These are phyloP conservation scores for Leishmania amazonensis DNA, from an alignment of 208 protist genomes.

Conservation along the genomic window DNA sequence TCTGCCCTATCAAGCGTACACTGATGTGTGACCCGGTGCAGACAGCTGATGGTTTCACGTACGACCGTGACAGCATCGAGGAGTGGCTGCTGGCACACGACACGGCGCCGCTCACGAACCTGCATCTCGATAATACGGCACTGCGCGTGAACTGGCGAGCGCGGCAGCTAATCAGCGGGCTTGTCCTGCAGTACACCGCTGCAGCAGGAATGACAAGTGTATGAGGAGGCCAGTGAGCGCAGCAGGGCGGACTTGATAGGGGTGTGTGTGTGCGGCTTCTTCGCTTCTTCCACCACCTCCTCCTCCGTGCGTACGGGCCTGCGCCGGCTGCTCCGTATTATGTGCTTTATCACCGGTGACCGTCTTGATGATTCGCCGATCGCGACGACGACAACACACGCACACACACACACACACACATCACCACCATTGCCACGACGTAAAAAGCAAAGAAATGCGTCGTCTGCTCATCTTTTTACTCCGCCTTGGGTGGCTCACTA, in stretches of 20 bases:
- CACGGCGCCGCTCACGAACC: slow-evolving; percentile 71
- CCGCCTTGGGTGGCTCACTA: neutral
- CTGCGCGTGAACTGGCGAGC: slow-evolving; percentile 41
- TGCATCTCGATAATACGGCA: slow-evolving; percentile 29
- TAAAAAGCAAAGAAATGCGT: neutral
- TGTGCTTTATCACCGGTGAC: neutral
- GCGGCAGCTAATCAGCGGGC: slow-evolving; percentile 21
- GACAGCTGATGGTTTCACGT: slow-evolving; percentile 86
- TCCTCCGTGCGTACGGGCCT: neutral
- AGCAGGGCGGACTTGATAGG: neutral
- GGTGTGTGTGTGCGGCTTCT: neutral
- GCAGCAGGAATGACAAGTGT: neutral
- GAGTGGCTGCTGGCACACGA: slow-evolving; percentile 57
- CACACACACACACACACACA: neutral
- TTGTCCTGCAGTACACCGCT: slow-evolving; percentile 34
- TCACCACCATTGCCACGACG: neutral
- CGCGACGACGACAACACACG: neutral
- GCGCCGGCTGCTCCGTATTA: neutral
- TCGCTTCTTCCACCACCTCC: neutral
- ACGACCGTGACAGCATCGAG: slow-evolving; percentile 81
- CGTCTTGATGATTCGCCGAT: too few relatives aligned
- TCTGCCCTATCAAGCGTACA: slow-evolving; percentile 82
- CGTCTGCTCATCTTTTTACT: neutral
- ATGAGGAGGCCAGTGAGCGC: neutral
- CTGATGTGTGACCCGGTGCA: slow-evolving; percentile 88